Evolutionary conservation across 192 early-diverging fungal genomes (phyloP).

Genomic region (Backusella australiensis): DNA sequence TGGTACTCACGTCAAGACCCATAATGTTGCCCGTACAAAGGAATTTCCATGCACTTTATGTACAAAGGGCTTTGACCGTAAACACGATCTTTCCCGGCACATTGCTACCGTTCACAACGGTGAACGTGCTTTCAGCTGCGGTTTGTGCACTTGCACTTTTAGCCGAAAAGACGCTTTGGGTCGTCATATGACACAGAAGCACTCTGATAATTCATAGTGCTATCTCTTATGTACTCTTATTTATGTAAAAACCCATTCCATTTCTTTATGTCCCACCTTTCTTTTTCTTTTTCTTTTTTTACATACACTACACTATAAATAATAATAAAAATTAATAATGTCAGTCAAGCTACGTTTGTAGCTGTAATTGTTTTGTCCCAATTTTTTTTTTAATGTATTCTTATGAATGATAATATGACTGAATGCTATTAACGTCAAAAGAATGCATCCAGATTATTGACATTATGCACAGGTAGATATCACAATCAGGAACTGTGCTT

Average conservation of each 20-base stretch:
- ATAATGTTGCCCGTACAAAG: conserved; percentile 55
- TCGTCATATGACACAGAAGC: conserved; percentile 41
- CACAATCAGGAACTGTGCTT: no score
- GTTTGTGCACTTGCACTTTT: conserved; percentile 52
- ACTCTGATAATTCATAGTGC: neutral
- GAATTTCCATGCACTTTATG: conserved; percentile 63
- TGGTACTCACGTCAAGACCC: conserved; percentile 71
- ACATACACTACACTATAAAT: neutral
- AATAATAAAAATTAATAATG: neutral
- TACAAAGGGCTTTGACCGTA: conserved; percentile 65
- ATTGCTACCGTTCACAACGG: conserved; percentile 61
- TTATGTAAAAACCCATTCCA: neutral
- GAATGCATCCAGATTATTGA: no score
- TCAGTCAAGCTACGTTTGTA: no score
- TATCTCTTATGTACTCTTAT: neutral
- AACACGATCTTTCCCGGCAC: conserved; percentile 77
- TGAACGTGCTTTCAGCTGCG: conserved; percentile 57
- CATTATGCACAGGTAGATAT: no score
- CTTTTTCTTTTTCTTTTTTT: neutral
- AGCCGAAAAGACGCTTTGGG: conserved; percentile 66
- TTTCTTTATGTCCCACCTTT: neutral
- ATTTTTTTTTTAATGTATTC: no score
- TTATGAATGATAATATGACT: no score
- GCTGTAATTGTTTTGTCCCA: no score
- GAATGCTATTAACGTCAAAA: no score